Percentiles rank a stretch among this genome's conserved stretches.
Evolutionary conservation across 2,329 filamentous ascomycete genomes (phyloP).

Genomic region (Colletotrichum costaricense): DNA sequence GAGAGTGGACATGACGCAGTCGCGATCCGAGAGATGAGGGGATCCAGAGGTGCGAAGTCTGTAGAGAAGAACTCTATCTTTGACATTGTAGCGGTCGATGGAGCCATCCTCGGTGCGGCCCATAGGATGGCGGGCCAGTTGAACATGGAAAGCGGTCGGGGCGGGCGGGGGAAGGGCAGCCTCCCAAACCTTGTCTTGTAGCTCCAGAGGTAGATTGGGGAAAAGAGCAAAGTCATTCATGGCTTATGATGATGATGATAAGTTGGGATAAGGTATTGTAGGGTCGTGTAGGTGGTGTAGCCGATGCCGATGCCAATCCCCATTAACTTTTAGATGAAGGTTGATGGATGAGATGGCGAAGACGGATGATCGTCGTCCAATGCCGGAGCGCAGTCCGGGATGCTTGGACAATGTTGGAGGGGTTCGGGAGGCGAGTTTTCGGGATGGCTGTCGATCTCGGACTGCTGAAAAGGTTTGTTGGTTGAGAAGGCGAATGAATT

Average conservation of each 20-base stretch:
- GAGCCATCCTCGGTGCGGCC: constrained; percentile 19
- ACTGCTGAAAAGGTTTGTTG: neutral
- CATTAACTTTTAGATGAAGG: neutral
- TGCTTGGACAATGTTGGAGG: neutral
- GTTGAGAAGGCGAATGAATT: neutral
- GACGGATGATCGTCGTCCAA: neutral
- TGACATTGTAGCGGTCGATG: constrained; percentile 4
- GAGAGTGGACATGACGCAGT: constrained; percentile 15
- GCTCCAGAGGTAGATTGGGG: neutral
- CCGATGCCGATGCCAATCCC: neutral
- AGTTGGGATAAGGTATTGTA: too few species aligned
- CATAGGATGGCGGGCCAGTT: constrained; percentile 7
- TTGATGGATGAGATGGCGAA: neutral
- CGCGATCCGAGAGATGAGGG: neutral
- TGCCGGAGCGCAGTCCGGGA: neutral
- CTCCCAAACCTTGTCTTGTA: constrained; percentile 17
- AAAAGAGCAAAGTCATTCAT: neutral
- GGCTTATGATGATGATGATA: neutral
- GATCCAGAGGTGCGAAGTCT: neutral
- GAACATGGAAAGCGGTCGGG: constrained; percentile 4
- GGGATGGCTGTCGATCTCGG: neutral
- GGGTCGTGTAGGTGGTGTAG: neutral
- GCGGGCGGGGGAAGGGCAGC: constrained; percentile 1
- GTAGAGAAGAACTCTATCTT: constrained; percentile 13
- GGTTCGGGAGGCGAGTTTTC: neutral